Evolutionary conservation across 2,329 filamentous ascomycete genomes (phyloP).

Genomic region (Pyrenochaeta sp.): DNA sequence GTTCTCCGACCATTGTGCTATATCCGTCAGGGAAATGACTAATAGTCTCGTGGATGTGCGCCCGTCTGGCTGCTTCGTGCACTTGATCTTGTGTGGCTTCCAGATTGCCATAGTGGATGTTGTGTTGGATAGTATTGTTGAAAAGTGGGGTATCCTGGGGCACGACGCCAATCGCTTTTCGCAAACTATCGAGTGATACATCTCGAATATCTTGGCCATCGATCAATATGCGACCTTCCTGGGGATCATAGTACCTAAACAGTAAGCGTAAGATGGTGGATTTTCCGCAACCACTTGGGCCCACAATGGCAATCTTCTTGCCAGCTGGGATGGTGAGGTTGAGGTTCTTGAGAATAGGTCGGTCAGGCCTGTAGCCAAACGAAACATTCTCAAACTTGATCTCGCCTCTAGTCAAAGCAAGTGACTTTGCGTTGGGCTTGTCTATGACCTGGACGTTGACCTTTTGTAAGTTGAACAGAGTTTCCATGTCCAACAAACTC

Average conservation of each 20-base stretch:
- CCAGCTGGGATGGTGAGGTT: constrained; percentile 90
- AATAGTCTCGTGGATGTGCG: constrained; percentile 79
- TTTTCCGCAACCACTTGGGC: constrained; percentile 94
- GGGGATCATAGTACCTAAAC: constrained; percentile 93
- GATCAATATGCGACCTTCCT: constrained; percentile 83
- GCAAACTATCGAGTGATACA: constrained; percentile 81
- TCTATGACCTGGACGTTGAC: constrained; percentile 91
- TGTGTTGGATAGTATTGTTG: constrained; percentile 95
- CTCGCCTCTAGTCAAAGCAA: constrained; percentile 80
- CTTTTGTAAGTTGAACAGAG: constrained; percentile 95
- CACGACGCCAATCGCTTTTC: constrained; percentile 89
- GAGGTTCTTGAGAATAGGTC: constrained; percentile 85
- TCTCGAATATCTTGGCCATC: constrained; percentile 92
- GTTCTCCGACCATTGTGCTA: constrained; percentile 87
- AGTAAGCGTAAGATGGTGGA: constrained; percentile 89
- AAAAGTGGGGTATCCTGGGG: constrained; percentile 97
- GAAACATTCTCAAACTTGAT: constrained; percentile 95
- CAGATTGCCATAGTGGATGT: constrained; percentile 90
- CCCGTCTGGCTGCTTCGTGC: constrained; percentile 77
- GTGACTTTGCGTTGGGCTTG: constrained; percentile 72
- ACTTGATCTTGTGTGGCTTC: constrained; percentile 77
- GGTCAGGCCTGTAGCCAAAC: constrained; percentile 88
- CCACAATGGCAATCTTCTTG: constrained; percentile 94
- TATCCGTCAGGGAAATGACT: constrained; percentile 85
- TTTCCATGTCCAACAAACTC: constrained; percentile 97